These are phyloP conservation scores for Gastrolobium bilobum DNA, from an alignment of 306 rosid genomes.

Conservation along the genomic window DNA sequence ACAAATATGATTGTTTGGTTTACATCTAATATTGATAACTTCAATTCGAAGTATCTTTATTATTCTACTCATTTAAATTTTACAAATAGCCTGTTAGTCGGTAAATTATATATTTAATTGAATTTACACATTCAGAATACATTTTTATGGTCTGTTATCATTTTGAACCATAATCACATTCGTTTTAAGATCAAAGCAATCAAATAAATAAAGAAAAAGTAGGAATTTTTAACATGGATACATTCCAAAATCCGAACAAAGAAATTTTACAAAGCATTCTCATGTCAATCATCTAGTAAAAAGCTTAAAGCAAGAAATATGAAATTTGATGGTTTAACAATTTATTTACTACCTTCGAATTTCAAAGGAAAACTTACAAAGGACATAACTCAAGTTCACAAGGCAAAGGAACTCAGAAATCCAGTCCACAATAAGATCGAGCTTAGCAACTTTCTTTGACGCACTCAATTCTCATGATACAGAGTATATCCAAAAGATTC, in stretches of 20 bases:
- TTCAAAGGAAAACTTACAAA: constrained; percentile 24
- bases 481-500: constrained; percentile 43
- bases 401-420: constrained; percentile 38
- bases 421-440: constrained; percentile 20
- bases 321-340: constrained; percentile 10
- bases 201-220: neutral
- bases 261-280: neutral
- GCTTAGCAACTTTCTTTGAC: constrained; percentile 33
- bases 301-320: neutral
- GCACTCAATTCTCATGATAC: constrained; percentile 41
- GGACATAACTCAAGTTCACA: neutral
- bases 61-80: neutral
- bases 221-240: neutral
- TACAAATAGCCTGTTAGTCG: neutral
- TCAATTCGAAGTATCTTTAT: too few relatives aligned
- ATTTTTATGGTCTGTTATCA: neutral
- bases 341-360: constrained; percentile 10
- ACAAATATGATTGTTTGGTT: too few relatives aligned
- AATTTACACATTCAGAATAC: neutral
- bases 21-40: too few relatives aligned
- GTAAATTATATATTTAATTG: neutral
- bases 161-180: neutral
- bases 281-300: neutral
- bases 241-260: neutral
- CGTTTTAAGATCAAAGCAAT: neutral